A percentile compares a stretch with the other conserved stretches of the same genome.
Evolutionary conservation across 2,329 filamentous ascomycete species (phyloP).

Genomic region (Calonectria henricotiae): DNA sequence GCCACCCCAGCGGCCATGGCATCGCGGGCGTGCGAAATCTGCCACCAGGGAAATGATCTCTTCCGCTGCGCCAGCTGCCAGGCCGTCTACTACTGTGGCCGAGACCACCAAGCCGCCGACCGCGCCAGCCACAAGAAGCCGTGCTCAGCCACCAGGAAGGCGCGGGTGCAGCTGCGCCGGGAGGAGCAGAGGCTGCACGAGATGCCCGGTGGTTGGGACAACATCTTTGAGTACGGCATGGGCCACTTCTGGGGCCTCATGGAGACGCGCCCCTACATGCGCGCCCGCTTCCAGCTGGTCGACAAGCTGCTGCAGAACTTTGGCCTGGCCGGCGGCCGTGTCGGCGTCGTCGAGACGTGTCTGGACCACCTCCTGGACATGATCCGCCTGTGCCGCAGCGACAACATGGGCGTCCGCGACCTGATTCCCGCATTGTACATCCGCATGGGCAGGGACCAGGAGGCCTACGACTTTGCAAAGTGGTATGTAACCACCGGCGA

Average conservation of each 20-base stretch:
- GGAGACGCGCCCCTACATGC: constrained; percentile 65
- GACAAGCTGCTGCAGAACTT: constrained; percentile 53
- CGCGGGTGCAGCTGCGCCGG: constrained; percentile 48
- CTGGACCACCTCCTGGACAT: constrained; percentile 63
- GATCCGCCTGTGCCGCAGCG: constrained; percentile 62
- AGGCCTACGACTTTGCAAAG: constrained; percentile 65
- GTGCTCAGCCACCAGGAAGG: constrained; percentile 60
- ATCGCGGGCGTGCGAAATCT: constrained; percentile 44
- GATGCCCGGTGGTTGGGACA: constrained; percentile 49
- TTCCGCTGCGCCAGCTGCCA: constrained; percentile 62
- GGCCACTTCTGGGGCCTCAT: constrained; percentile 63
- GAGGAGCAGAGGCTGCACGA: constrained; percentile 61
- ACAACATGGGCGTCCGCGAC: constrained; percentile 63
- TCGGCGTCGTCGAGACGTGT: constrained; percentile 53
- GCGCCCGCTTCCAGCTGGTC: constrained; percentile 53
- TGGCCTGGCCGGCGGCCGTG: constrained; percentile 53
- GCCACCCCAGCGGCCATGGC: background rate
- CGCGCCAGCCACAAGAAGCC: constrained; percentile 58
- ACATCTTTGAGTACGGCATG: constrained; percentile 59
- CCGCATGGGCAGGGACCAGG: constrained; percentile 66
- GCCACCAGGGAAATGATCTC: constrained; percentile 30
- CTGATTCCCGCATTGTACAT: constrained; percentile 62
- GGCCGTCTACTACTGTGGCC: constrained; percentile 64
- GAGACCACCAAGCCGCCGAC: constrained; percentile 62
- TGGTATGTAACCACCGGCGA: constrained; percentile 51